Conservation (phyloP, 2,329 filamentous ascomycete species). For the Sarocladiaceae sp. region DNA sequence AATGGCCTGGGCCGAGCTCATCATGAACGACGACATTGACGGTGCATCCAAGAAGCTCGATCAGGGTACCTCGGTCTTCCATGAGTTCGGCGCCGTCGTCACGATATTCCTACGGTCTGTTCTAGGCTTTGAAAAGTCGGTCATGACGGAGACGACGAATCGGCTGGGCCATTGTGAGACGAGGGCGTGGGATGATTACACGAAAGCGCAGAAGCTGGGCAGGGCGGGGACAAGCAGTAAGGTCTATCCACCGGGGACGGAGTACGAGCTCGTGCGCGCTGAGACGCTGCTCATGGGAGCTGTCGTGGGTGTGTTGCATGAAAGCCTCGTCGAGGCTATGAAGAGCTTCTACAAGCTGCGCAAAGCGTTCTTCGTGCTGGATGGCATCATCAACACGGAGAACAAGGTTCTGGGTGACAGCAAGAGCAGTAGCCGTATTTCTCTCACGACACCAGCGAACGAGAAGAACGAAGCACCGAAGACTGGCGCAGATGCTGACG, state of each 20-base stretch:
- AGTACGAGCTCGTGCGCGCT: constrained; percentile 78
- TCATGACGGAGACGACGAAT: constrained; percentile 76
- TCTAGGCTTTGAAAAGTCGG: constrained; percentile 83
- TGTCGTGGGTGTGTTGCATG: constrained; percentile 82
- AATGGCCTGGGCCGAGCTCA: constrained; percentile 59
- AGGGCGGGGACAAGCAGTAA: constrained; percentile 24
- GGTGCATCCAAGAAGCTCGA: constrained; percentile 68
- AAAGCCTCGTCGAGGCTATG: constrained; percentile 85
- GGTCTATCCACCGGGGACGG: constrained; percentile 76
- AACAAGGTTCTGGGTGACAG: constrained; percentile 34
- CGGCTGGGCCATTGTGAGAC: constrained; percentile 70
- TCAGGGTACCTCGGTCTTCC: constrained; percentile 76
- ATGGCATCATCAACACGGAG: constrained; percentile 72
- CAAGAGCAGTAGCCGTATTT: constrained; percentile 3
- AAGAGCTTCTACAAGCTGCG: constrained; percentile 89
- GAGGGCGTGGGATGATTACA: constrained; percentile 68
- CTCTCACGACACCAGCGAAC: not conserved
- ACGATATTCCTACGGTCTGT: constrained; percentile 81
- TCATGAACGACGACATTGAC: constrained; percentile 88
- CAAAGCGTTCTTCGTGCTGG: constrained; percentile 79
- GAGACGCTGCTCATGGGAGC: constrained; percentile 86
- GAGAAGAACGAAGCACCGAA: constrained; percentile 5
- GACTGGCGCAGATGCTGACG: constrained; percentile 22
- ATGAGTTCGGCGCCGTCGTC: constrained; percentile 75
- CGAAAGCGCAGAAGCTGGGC: constrained; percentile 62